Base-by-base conservation (phyloP, 2,329 filamentous ascomycete genomes). In the Sporothrix luriei region DNA sequence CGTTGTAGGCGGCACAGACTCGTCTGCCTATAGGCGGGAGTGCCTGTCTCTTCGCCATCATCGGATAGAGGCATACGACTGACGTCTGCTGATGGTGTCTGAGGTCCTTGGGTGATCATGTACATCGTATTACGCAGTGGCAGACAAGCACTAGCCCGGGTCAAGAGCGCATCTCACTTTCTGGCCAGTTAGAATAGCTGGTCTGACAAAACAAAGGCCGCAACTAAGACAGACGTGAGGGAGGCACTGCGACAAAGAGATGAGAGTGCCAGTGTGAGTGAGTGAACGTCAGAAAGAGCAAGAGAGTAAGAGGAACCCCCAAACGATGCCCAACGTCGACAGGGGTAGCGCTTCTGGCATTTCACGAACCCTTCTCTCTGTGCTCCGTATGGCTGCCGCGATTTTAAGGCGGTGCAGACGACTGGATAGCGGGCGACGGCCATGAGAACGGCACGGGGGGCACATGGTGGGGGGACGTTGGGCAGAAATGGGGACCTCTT, bases 401-500 rank as follows among this genome's bases (percentile, higher is more conserved):
- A 11, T 33, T 68, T 68, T 67, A 33, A 33, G 65, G 51, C 65
- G 65, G 26, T 14, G 21, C 9, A 40, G 71, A 69, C 71, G 75
- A 78, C 72, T 78, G 76, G 76, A 69, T 72, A 72, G 68, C 43
- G 62, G 55, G 46, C 71, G 73, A 70, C 74, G 71, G 75, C 74
- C 74, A 72, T 74, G 73, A 72, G 24, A 69, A 21, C 48, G 19
- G 19, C 19, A n/a, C 7, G 16, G 16, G 9, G 46, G 19, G 19
- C 11, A 43, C 40, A 43, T 16, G 48, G 48, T 29, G 54, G 54
- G 16, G 55, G 49, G 57, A 75, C 72, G 73, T 75, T 74, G 74
- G 74, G 77, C 77, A 78, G 74, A 74, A 76, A 78, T 73, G 77
- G 74, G 52, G 57, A 74, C 72, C 70, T 16, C n/a, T 48, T 48